Percentiles rank a stretch among this genome's conserved stretches.
phyloP scores from a whole-genome alignment of 768 basidiomycete genomes.

The Mycena galopus region DNA sequence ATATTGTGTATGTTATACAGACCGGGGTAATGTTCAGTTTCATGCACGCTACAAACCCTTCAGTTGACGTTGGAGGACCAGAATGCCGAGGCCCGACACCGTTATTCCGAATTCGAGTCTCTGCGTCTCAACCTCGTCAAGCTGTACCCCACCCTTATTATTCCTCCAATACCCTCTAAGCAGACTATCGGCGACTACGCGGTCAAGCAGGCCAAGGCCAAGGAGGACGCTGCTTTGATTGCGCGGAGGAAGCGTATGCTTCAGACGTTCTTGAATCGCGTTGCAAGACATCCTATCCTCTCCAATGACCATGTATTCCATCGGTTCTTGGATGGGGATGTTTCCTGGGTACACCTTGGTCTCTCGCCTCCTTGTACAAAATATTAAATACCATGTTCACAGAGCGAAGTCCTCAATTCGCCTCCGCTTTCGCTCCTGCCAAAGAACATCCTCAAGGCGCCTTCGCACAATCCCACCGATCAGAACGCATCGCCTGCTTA shows the following conservation, averaged over 20 bases:
- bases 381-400: conserved; percentile 9
- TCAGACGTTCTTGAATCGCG: conserved; percentile 93
- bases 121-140: conserved; percentile 85
- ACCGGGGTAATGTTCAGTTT: conserved; percentile 74
- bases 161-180: conserved; percentile 98
- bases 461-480: conserved; percentile 94
- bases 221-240: conserved; percentile 95
- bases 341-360: conserved; percentile 81
- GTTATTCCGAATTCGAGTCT: conserved; percentile 98
- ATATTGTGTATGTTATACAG: conserved; percentile 94
- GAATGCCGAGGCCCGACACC: conserved; percentile 86
- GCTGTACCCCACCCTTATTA: conserved; percentile 95
- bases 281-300: conserved; percentile 92
- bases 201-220: conserved; percentile 95
- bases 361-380: conserved; percentile 1
- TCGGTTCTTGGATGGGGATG: conserved; percentile 94
- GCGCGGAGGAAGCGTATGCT: conserved; percentile 93
- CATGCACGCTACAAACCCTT: conserved; percentile 10
- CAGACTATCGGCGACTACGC: conserved; percentile 97
- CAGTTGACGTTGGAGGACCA: conserved; percentile 47
- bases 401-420: conserved; percentile 94
- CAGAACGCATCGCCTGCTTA: conserved; percentile 80
- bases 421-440: conserved; percentile 92
- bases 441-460: conserved; percentile 96
- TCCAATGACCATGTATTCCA: conserved; percentile 98